phyloP scores from a whole-genome alignment of 768 basidiomycete species.

The Rhizopogon sp. region DNA sequence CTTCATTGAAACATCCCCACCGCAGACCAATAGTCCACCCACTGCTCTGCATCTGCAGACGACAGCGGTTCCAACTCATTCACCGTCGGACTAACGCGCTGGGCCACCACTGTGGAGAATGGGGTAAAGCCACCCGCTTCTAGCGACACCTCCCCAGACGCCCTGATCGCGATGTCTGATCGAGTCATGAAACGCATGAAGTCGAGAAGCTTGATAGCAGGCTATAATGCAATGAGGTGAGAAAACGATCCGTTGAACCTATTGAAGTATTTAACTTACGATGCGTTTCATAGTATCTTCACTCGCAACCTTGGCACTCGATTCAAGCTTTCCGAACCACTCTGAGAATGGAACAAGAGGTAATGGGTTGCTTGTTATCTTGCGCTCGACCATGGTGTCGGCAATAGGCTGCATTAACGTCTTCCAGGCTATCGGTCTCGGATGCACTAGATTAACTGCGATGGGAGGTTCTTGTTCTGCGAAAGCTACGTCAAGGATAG shows the following conservation, averaged over 20 bases:
- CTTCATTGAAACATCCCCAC: no score
- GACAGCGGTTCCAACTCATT: slow-evolving; percentile 9
- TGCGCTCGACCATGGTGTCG: slow-evolving; percentile 8
- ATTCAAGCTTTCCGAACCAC: slow-evolving; percentile 26
- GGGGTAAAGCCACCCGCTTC: slow-evolving; percentile 1
- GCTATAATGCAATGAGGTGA: slow-evolving; percentile 8
- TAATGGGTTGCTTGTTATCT: slow-evolving; percentile 13
- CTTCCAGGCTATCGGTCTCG: slow-evolving; percentile 10
- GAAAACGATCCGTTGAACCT: slow-evolving; percentile 20
- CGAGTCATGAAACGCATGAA: slow-evolving; percentile 17
- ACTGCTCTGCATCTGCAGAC: slow-evolving; percentile 1
- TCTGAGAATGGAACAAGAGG: slow-evolving; percentile 26
- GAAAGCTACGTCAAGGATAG: slow-evolving; percentile 25
- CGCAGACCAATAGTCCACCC: slow-evolving; percentile 16
- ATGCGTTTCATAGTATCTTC: slow-evolving; percentile 2
- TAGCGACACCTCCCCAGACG: neutral
- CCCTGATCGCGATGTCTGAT: slow-evolving; percentile 6
- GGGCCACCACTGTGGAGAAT: slow-evolving; percentile 3
- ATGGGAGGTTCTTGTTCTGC: slow-evolving; percentile 9
- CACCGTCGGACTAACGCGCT: slow-evolving; percentile 10
- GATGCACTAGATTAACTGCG: slow-evolving; percentile 18
- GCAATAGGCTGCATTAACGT: slow-evolving; percentile 19
- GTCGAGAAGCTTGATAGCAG: slow-evolving; percentile 22
- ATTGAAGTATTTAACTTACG: slow-evolving; percentile 21
- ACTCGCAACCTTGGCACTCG: slow-evolving; percentile 5